Base-by-base conservation (phyloP, 2,329 filamentous ascomycete species). In the Chaetomiaceae sp. region DNA sequence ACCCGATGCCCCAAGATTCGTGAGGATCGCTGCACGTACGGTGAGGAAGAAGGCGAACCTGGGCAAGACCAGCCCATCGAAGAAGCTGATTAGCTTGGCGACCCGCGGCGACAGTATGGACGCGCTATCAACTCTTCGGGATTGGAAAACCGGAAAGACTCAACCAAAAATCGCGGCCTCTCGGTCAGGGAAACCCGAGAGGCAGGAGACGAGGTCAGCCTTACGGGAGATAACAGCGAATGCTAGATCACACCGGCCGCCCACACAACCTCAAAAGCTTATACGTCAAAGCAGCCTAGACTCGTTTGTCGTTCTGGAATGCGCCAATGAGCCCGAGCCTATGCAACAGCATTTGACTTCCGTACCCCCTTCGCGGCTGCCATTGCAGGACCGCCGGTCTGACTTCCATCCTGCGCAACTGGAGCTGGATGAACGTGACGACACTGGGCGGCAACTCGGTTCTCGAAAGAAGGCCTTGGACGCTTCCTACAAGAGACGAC, bases 101-200 rank as follows among this genome's bases (percentile, higher is more conserved):
- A 80, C 70, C 24, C 72, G 78, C n/a, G 66, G 68, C 52, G 81
- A 84, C 56, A 78, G 81, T 49, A 52, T 78, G 15, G 80, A 83
- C 58, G 79, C 72, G 2, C 64, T 71, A 9, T 68, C 69, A 7
- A 67, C 76, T 9, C 62, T 84, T 18, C 64, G 68, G 30, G 65
- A 74, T 42, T 84, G 81, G 81, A 76, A 65, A 55, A 61, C 58
- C n/a, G 77, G 76, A 4, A 68, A 63, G 15, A 78, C 79, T 14
- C 63, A 65, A 24, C 74, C 71, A 37, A 59, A 48, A 35, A 26
- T 53, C 22, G 8, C 49, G 12, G 44, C 30, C 14, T 38, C 42
- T 3, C 27, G 41, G 26, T 24, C 27, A 20, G 41, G 20, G 47
- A 45, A 30, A 29, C 36, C 42, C 4, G 37, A 53, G 18, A 27